Percentiles rank a stretch among this genome's conserved stretches.
Evolutionary conservation across 179 eudicot genomes (phyloP).

Genomic region (Silene coronaria): DNA sequence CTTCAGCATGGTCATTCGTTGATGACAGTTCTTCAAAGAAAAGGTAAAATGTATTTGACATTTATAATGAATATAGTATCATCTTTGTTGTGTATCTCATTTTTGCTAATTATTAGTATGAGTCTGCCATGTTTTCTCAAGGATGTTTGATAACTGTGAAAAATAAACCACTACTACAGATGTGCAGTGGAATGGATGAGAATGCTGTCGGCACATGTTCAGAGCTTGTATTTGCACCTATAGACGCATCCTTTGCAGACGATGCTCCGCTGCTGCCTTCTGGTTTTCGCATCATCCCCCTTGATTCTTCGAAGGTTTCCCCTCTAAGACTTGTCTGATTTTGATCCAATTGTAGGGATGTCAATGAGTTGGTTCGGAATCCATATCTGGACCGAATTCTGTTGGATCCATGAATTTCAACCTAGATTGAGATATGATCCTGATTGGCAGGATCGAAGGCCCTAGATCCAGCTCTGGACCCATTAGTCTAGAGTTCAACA

Average conservation of each 20-base stretch:
- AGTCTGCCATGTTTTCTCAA: not conserved
- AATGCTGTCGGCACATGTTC: conserved; percentile 79
- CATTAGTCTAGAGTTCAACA: not conserved
- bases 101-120: not conserved
- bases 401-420: not conserved
- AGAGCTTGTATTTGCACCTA: conserved; percentile 90
- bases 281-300: conserved; percentile 90
- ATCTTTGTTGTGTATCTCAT: not conserved
- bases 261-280: conserved; percentile 90
- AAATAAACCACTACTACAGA: conserved; percentile 29
- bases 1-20: not conserved
- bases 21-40: not conserved
- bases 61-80: not conserved
- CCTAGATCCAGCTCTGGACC: not conserved
- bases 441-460: too few species aligned
- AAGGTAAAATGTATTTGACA: not conserved
- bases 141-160: not conserved
- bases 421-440: not conserved
- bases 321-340: not conserved
- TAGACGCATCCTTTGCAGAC: conserved; percentile 90
- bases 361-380: not conserved
- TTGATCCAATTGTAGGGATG: not conserved
- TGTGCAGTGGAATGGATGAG: conserved; percentile 90
- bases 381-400: not conserved
- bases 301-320: conserved; percentile 53